These are phyloP conservation scores for Coniochaeta ligniaria DNA, from an alignment of 2,329 filamentous ascomycete species.

Conservation along the genomic window DNA sequence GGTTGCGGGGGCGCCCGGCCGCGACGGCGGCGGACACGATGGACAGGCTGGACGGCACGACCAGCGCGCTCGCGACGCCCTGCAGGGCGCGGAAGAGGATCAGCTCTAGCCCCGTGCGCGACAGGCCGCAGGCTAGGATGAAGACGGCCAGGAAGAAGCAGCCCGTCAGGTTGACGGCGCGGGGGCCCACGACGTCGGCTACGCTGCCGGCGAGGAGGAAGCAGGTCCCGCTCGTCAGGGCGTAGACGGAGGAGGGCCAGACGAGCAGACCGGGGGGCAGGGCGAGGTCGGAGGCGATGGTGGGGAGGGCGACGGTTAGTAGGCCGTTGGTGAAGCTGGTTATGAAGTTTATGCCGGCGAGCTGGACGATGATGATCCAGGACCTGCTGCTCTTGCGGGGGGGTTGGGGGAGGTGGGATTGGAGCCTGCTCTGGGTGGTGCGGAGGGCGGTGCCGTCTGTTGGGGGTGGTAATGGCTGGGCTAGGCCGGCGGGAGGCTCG, in stretches of 20 bases:
- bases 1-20: constrained; percentile 26
- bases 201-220: constrained; percentile 30
- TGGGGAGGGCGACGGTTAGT: constrained; percentile 30
- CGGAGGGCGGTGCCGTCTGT: background rate
- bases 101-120: constrained; percentile 22
- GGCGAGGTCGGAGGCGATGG: constrained; percentile 28
- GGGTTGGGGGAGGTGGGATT: background rate
- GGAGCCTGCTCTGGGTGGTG: background rate
- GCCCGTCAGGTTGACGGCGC: constrained; percentile 24
- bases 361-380: constrained; percentile 5
- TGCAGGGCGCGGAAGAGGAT: constrained; percentile 30
- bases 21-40: constrained; percentile 24
- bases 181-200: constrained; percentile 27
- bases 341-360: constrained; percentile 19
- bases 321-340: constrained; percentile 22
- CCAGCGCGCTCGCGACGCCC: constrained; percentile 28
- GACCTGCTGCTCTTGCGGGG: background rate
- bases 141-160: constrained; percentile 20
- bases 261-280: constrained; percentile 25
- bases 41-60: constrained; percentile 25
- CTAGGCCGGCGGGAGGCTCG: background rate
- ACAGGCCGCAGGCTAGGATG: constrained; percentile 23
- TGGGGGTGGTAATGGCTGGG: background rate
- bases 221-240: constrained; percentile 25
- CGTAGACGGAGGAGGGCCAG: constrained; percentile 30